Percentiles rank a stretch among this genome's conserved stretches.
Evolutionary conservation across 2,329 filamentous ascomycete genomes (phyloP).

Genomic region (Fonsecaea nubica): DNA sequence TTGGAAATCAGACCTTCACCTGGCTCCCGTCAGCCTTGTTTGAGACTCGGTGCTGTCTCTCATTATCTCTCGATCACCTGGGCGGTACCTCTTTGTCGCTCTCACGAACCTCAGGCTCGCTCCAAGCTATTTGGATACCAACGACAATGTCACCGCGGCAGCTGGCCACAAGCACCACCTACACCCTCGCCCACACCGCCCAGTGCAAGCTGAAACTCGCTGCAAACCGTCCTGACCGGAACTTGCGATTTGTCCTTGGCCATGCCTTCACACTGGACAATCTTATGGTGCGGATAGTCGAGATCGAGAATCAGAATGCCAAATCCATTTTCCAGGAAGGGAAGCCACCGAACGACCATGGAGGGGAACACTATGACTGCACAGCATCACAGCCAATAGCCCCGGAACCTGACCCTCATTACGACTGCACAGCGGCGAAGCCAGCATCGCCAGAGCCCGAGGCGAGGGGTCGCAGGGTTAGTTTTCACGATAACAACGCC

Average conservation of each 20-base stretch:
- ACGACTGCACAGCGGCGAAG: conserved; percentile 20
- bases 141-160: conserved; percentile 22
- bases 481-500: conserved; percentile 36
- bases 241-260: conserved; percentile 38
- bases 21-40: conserved; percentile 6
- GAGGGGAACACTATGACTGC: conserved; percentile 29
- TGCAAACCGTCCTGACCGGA: conserved; percentile 36
- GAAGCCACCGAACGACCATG: conserved; percentile 23
- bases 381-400: conserved; percentile 20
- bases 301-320: conserved; percentile 37
- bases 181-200: conserved; percentile 37
- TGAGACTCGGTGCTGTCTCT: neutral
- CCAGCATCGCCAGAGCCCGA: conserved; percentile 10
- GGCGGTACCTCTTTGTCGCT: neutral
- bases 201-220: conserved; percentile 38
- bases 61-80: neutral
- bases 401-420: conserved; percentile 22
- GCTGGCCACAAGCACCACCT: conserved; percentile 29
- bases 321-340: conserved; percentile 29
- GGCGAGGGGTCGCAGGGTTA: conserved; percentile 28
- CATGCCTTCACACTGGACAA: conserved; percentile 39
- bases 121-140: neutral
- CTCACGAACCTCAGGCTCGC: neutral
- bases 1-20: conserved; percentile 5
- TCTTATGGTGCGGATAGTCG: conserved; percentile 37